Percentiles rank a stretch among this genome's conserved stretches.
phyloP scores from a whole-genome alignment of 2,329 filamentous ascomycete species.

The Pseudogymnoascus sp. region DNA sequence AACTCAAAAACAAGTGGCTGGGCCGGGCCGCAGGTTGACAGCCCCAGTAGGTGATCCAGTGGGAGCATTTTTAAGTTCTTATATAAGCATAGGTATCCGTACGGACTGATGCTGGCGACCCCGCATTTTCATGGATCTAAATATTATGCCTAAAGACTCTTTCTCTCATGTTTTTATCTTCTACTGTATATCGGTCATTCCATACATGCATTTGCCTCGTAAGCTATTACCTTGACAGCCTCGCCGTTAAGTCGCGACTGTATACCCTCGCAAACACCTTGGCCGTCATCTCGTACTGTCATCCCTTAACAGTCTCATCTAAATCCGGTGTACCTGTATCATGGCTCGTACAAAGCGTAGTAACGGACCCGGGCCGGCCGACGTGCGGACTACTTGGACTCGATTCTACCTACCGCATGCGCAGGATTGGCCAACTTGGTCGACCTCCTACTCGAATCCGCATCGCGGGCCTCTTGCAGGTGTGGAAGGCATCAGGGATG shows the following conservation, averaged over 20 bases:
- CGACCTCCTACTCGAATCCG: constrained; percentile 17
- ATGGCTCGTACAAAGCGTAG: background rate
- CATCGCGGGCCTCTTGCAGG: background rate
- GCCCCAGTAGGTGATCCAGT: background rate
- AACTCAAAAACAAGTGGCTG: background rate
- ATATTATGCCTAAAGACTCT: background rate
- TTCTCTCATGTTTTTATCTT: background rate
- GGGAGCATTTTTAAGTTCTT: background rate
- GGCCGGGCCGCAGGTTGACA: no score
- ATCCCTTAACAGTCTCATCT: background rate
- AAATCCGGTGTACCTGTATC: background rate
- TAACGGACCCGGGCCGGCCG: background rate
- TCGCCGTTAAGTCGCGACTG: background rate
- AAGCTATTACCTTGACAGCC: background rate
- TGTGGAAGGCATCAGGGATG: constrained; percentile 20
- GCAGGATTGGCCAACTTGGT: constrained; percentile 21
- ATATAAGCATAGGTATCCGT: background rate
- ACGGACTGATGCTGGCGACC: background rate
- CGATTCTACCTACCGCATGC: constrained; percentile 19
- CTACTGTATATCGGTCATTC: background rate
- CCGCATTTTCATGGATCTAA: background rate
- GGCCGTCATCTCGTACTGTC: background rate
- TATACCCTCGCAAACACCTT: background rate
- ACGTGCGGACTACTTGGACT: constrained; percentile 16
- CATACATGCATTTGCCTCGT: background rate